phyloP scores from a whole-genome alignment of 371 early-diverging fungal genomes.

The Mucor circinelloides region DNA sequence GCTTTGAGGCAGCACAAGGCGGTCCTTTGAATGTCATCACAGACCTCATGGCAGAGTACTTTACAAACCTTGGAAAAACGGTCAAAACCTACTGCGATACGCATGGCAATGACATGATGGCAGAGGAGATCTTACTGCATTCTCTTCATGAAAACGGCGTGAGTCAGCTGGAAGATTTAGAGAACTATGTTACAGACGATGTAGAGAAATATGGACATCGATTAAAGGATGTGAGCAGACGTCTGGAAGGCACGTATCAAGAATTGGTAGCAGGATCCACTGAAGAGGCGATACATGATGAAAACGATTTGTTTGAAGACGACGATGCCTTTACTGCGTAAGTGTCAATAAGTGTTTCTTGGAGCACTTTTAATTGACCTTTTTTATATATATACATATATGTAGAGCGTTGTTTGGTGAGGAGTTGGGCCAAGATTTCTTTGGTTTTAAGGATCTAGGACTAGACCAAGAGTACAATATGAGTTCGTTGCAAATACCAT shows the following conservation, averaged over 20 bases:
- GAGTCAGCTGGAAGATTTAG: constrained; percentile 61
- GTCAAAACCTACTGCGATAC: constrained; percentile 79
- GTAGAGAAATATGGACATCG: constrained; percentile 69
- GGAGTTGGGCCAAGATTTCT: constrained; percentile 82
- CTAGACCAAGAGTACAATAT: constrained; percentile 62
- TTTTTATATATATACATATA: constrained; percentile 1
- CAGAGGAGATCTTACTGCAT: constrained; percentile 85
- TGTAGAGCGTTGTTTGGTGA: constrained; percentile 76
- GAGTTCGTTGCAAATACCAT: constrained; percentile 28
- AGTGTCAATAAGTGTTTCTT: constrained; percentile 20
- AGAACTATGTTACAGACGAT: constrained; percentile 77
- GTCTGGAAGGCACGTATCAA: constrained; percentile 65
- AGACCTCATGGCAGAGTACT: constrained; percentile 78
- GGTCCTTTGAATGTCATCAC: constrained; percentile 71
- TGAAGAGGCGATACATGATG: constrained; percentile 31
- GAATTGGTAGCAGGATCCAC: constrained; percentile 42
- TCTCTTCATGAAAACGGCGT: constrained; percentile 82
- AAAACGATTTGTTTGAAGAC: constrained; percentile 46
- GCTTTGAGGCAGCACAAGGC: constrained; percentile 78
- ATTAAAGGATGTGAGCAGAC: constrained; percentile 69
- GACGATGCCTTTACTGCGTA: constrained; percentile 56
- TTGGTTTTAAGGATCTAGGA: constrained; percentile 87
- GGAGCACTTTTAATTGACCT: no score
- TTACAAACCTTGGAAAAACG: constrained; percentile 80
- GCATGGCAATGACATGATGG: constrained; percentile 68